Base-by-base conservation (phyloP, 1,284 basidiomycete genomes). In the Microbotryum silenes-acaulis region DNA sequence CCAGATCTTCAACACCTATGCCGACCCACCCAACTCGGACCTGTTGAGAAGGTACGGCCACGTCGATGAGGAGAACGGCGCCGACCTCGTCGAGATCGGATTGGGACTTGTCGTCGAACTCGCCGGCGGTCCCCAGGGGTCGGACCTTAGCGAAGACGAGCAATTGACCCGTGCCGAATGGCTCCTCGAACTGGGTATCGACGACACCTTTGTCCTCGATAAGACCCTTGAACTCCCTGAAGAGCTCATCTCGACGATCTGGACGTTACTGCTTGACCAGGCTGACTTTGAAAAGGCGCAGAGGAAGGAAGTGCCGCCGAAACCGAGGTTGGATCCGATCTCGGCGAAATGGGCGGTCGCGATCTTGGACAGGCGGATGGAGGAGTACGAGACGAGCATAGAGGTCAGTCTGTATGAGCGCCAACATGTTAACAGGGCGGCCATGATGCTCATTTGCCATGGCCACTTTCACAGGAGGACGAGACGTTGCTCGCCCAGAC, bases 1-100 rank as follows among this genome's bases (percentile, higher is more conserved):
- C 68, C 94, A 98, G 76, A 91, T 99, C 62, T 75, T 73, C 82
- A 98, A 98, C 75, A 97, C 96, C 0, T 98, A 97, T 74, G 91
- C 87, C 27, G 88, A 96, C 72, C 88, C 86, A 9, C 91, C 94
- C 4, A 98, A 98, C 73, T 84, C 88, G n/a, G 92, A 96, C 70
- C 82, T 99, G 2, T 80, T 98, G 23, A 84, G 96, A 54, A 84
- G 90, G 55, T 98, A 97, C 72, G 94, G 94, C 0, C 89, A 97
- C 73, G 86, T 97, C 54, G 96, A 98, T 76, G 74, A 86, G 48
- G 85, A 88, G 2, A 97, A 97, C 74, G 89, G 89, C 2, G 85
- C 83, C 37, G 94, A 97, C 70, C 80, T 92, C 16, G 88, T 88
- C 18, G 91, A 97, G 72, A 77, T 98, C 29, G 81, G 82, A 21